Percentiles rank a stretch among this genome's conserved stretches.
These are phyloP conservation scores for Chlorella vulgaris DNA, from an alignment of 139 green algal species.

Conservation along the genomic window DNA sequence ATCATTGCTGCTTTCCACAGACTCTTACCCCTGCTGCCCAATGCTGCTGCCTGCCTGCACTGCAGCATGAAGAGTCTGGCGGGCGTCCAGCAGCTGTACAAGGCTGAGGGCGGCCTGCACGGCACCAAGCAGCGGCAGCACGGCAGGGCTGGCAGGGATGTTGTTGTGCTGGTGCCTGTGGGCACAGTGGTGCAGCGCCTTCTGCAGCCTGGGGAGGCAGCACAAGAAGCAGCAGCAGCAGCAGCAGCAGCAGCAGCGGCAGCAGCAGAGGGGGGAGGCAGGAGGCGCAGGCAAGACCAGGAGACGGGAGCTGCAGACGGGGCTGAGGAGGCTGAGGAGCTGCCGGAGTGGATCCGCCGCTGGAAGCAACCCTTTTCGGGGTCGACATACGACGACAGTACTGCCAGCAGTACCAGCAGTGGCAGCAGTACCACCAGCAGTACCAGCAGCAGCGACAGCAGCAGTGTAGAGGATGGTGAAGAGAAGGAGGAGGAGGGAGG, in stretches of 20 bases:
- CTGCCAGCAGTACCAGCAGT: not conserved
- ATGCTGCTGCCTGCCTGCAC: not conserved
- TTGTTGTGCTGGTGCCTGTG: constrained; percentile 27
- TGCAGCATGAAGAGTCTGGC: constrained; percentile 52
- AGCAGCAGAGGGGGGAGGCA: too few relatives aligned
- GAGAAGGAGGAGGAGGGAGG: not conserved
- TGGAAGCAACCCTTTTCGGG: constrained; percentile 31
- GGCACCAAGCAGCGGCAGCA: constrained; percentile 37
- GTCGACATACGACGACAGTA: not conserved
- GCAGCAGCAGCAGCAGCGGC: constrained; percentile 2
- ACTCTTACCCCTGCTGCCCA: not conserved
- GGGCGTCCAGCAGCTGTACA: constrained; percentile 42
- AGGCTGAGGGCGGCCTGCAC: constrained; percentile 15
- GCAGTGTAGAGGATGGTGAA: not conserved
- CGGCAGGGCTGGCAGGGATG: constrained; percentile 28
- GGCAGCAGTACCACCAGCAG: not conserved
- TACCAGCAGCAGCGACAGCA: not conserved
- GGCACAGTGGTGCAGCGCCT: constrained; percentile 39
- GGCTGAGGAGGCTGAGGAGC: too few relatives aligned
- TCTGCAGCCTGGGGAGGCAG: not conserved
- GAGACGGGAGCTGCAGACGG: not conserved
- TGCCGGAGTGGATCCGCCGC: constrained; percentile 30
- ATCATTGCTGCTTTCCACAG: too few relatives aligned
- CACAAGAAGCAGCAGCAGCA: not conserved
- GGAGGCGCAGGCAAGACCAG: not conserved